A percentile compares a stretch with the other conserved stretches of the same genome.
These are phyloP conservation scores for Benincasa hispida DNA, from an alignment of 306 rosid genomes.

Conservation along the genomic window DNA sequence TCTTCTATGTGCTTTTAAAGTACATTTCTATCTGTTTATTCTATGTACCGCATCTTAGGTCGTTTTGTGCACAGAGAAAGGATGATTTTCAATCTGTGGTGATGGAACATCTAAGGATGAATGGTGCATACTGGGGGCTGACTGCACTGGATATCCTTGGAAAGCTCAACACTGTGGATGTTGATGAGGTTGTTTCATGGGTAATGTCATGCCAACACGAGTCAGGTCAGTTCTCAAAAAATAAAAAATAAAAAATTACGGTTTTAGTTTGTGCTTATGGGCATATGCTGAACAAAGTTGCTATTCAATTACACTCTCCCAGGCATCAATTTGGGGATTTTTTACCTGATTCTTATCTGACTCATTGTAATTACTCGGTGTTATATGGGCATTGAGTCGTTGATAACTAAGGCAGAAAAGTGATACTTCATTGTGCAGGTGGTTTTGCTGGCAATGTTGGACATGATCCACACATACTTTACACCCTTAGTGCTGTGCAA, in stretches of 20 bases:
- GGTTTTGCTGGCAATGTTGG: conserved; percentile 83
- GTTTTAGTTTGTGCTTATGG: not conserved
- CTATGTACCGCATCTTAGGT: not conserved
- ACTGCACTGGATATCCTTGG: conserved; percentile 64
- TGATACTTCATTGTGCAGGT: conserved; percentile 30
- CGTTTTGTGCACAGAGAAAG: conserved; percentile 38
- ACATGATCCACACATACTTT: conserved; percentile 66
- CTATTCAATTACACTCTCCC: not conserved
- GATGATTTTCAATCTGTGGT: conserved; percentile 65
- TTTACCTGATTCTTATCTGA: not conserved
- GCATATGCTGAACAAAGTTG: not conserved
- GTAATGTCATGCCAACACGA: conserved; percentile 63
- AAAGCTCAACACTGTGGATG: conserved; percentile 53
- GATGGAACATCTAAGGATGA: conserved; percentile 87
- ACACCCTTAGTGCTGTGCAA: conserved; percentile 85
- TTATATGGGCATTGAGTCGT: not conserved
- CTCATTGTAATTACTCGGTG: not conserved
- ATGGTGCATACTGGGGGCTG: conserved; percentile 89
- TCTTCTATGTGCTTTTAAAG: not conserved
- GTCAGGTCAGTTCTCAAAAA: conserved; percentile 36
- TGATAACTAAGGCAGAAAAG: not conserved
- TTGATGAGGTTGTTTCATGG: conserved; percentile 64
- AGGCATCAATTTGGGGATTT: not conserved
- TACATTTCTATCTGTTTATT: not conserved
- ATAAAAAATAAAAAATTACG: too few relatives aligned